These are phyloP conservation scores for Cytospora piceicola DNA, from an alignment of 2,329 filamentous ascomycete genomes.

Conservation along the genomic window DNA sequence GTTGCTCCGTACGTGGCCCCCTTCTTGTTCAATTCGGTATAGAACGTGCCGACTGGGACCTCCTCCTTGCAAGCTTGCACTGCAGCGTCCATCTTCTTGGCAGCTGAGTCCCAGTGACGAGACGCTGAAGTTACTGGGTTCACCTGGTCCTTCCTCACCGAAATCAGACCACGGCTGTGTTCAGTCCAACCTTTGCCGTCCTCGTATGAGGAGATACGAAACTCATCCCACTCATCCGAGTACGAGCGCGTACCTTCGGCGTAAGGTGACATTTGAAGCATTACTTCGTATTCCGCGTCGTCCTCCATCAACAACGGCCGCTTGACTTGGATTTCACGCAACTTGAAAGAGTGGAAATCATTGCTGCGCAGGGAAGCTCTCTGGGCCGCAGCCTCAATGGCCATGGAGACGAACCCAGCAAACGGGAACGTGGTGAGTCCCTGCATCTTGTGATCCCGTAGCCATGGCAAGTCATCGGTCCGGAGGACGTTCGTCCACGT, in stretches of 20 bases:
- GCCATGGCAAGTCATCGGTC: slow-evolving; percentile 8
- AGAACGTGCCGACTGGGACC: slow-evolving; percentile 20
- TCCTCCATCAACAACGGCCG: slow-evolving; percentile 39
- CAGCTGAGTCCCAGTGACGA: neutral
- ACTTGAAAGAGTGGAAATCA: slow-evolving; percentile 33
- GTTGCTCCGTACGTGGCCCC: slow-evolving; percentile 30
- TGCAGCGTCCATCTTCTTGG: slow-evolving; percentile 17
- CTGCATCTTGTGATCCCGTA: slow-evolving; percentile 25
- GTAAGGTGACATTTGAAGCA: slow-evolving; percentile 33
- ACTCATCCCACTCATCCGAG: slow-evolving; percentile 36
- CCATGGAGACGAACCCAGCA: slow-evolving; percentile 48
- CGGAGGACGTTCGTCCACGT: slow-evolving; percentile 44
- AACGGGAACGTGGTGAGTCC: slow-evolving; percentile 47
- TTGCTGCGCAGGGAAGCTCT: slow-evolving; percentile 31
- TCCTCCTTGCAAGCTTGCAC: slow-evolving; percentile 15
- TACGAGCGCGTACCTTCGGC: slow-evolving; percentile 30
- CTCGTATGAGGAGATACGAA: slow-evolving; percentile 39
- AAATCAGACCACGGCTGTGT: slow-evolving; percentile 37
- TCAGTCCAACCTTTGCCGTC: slow-evolving; percentile 37
- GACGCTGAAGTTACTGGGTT: slow-evolving; percentile 12
- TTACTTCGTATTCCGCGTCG: slow-evolving; percentile 36
- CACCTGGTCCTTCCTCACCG: slow-evolving; percentile 18
- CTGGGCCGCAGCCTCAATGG: slow-evolving; percentile 40
- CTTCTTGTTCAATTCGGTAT: slow-evolving; percentile 26
- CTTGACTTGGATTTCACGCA: slow-evolving; percentile 38